phyloP scores from a whole-genome alignment of 805 yeast genomes.

The Wickerhamomyces bovis region DNA sequence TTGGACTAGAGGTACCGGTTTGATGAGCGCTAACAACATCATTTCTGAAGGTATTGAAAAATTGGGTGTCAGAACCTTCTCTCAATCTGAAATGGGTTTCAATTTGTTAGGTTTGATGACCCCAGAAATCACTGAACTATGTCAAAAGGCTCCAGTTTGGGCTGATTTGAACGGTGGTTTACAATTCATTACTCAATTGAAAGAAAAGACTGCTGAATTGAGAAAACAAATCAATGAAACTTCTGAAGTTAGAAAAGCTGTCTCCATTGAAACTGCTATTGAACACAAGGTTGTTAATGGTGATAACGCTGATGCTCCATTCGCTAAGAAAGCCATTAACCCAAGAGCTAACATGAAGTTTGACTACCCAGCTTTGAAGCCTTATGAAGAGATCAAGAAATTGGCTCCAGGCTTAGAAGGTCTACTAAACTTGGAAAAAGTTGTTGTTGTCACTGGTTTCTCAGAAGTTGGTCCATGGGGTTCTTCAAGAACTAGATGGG shows the following conservation, averaged over 20 bases:
- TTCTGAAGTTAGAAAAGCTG: constrained; percentile 92
- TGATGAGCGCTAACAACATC: constrained; percentile 95
- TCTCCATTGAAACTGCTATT: constrained; percentile 84
- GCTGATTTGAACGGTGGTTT: constrained; percentile 99
- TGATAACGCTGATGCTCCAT: constrained; percentile 81
- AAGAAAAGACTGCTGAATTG: constrained; percentile 75
- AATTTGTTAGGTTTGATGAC: constrained; percentile 91
- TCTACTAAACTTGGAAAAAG: constrained; percentile 84
- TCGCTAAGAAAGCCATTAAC: constrained; percentile 66
- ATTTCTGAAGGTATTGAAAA: constrained; percentile 97
- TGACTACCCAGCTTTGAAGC: constrained; percentile 83
- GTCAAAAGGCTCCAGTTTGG: constrained; percentile 92
- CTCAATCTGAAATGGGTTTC: constrained; percentile 99
- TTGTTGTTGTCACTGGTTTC: constrained; percentile 95
- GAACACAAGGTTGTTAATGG: constrained; percentile 83
- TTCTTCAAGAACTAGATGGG: constrained; percentile 98
- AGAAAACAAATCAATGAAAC: constrained; percentile 72
- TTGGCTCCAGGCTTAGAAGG: constrained; percentile 77
- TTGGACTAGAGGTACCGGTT: constrained; percentile 99
- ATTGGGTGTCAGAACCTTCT: constrained; percentile 94
- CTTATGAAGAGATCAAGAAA: constrained; percentile 66
- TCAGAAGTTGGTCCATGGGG: constrained; percentile 99
- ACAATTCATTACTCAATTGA: constrained; percentile 87
- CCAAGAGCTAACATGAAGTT: constrained; percentile 95
- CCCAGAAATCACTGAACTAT: constrained; percentile 75